Conservation (phyloP, 202 grass and related monocot species). For the Musa balbisiana region DNA sequence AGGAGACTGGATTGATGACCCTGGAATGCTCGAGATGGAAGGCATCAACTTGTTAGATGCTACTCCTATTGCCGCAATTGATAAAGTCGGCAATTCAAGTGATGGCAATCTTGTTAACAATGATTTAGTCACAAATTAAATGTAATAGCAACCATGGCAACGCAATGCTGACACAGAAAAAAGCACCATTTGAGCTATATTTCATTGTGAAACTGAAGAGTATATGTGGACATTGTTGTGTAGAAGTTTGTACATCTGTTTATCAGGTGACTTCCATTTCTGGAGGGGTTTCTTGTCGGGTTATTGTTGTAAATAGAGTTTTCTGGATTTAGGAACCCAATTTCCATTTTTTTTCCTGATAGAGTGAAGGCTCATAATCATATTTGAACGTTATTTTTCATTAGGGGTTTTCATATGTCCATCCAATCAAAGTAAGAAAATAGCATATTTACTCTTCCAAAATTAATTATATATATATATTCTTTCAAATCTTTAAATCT, state of each 20-base stretch:
- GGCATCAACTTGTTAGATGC: background rate
- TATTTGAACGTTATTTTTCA: background rate
- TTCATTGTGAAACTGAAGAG: background rate
- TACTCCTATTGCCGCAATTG: background rate
- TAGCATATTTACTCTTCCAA: no score
- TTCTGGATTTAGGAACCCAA: background rate
- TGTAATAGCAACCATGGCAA: background rate
- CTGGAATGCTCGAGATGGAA: background rate
- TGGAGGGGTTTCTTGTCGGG: background rate
- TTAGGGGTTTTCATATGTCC: no score
- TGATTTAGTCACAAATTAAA: background rate
- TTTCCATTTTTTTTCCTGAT: background rate
- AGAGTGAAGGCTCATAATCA: conserved; percentile 1
- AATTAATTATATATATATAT: no score
- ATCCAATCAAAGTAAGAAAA: no score
- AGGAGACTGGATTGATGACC: conserved; percentile 21
- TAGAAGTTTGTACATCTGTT: background rate
- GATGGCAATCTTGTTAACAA: background rate
- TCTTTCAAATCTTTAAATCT: no score
- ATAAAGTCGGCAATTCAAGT: conserved; percentile 3
- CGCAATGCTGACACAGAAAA: background rate
- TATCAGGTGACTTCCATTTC: background rate
- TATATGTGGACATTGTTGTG: background rate
- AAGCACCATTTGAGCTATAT: background rate
- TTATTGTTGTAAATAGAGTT: background rate